Base-by-base conservation (phyloP, 2,329 filamentous ascomycete genomes). In the Parascedosporium putredinis region DNA sequence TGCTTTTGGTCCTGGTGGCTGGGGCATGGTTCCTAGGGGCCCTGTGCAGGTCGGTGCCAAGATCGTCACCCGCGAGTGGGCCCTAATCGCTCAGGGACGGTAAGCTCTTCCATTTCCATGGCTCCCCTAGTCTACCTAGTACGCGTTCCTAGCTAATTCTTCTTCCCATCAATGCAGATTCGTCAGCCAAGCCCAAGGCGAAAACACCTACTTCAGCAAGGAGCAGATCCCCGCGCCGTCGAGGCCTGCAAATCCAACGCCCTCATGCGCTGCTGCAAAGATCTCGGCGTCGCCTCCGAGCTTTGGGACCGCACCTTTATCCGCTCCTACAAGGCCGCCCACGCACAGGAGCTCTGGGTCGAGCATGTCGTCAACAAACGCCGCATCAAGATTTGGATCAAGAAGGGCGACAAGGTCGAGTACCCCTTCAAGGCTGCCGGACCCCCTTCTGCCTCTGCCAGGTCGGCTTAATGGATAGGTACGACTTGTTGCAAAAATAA, bases 231-330 rank as follows among this genome's bases (percentile, higher is more conserved):
- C 23, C 95, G 90, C 1, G 90, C 93, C 7, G 90, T 90, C 53
- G 93, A 98, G 69, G 93, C 93, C 49, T 95, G 89, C 76, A 96
- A 96, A 69, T 95, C 89, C 55, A 98, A 98, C 64, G 93, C 93
- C 10, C 75, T 98, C 57, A 94, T 97, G 83, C 86, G 93, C 52
- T 97, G 91, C 76, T 97, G 93, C 74, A 98, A 98, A 72, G 93
- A 98, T 66, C 71, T 98, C 27, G 93, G 93, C 31, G 86, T 98
- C 56, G 93, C 88, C 1, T 90, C 85, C 55, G 93, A 98, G 68
- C 77, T 98, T 18, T 98, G 93, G 93, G 93, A 98, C 69, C 93
- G 93, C 31, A 74, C 86, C 50, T 98, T 86, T 70, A 88, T 97
- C 56, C 80, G 86, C 59, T 79, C 78, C 58, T 98, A 88, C 70